Percentiles rank a stretch among this genome's conserved stretches.
These are phyloP conservation scores for Lepidium aucheri DNA, from an alignment of 345 rosid genomes.

Conservation along the genomic window DNA sequence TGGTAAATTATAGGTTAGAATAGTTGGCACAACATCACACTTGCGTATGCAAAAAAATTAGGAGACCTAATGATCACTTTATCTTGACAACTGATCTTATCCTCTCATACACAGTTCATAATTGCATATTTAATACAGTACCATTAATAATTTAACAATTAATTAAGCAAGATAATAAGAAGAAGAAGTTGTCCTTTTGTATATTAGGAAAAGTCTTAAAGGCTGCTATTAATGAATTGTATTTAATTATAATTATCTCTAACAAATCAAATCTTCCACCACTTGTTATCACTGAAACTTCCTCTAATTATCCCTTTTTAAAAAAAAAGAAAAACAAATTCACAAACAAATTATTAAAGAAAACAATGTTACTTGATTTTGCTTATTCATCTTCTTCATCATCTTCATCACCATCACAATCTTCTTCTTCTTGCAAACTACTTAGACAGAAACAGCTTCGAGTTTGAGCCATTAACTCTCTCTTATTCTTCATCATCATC, in stretches of 20 bases:
- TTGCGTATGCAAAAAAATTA: too few species aligned
- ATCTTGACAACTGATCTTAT: too few species aligned
- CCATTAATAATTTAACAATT: background rate
- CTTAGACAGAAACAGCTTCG: conserved; percentile 28
- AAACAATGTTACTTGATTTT: background rate
- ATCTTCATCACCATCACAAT: background rate
- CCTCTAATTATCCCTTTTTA: background rate
- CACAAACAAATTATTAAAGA: background rate
- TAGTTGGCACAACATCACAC: too few species aligned
- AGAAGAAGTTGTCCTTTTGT: background rate
- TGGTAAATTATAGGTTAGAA: too few species aligned
- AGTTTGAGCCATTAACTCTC: conserved; percentile 22
- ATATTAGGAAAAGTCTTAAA: background rate
- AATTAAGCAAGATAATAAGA: background rate
- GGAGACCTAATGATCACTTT: too few species aligned
- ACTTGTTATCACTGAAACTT: conserved; percentile 9
- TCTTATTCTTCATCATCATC: conserved; percentile 11
- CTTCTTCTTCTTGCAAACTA: conserved; percentile 27
- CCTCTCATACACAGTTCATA: background rate
- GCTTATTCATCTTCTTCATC: conserved; percentile 8
- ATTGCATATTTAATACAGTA: background rate
- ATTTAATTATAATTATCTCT: conserved; percentile 5
- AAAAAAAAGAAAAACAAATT: background rate
- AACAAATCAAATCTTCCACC: conserved; percentile 24
- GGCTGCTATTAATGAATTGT: background rate